Evolutionary conservation across 306 rosid genomes (phyloP), one percentile per base, ranked within the genome.

Genomic region (Potentilla sterilis): DNA sequence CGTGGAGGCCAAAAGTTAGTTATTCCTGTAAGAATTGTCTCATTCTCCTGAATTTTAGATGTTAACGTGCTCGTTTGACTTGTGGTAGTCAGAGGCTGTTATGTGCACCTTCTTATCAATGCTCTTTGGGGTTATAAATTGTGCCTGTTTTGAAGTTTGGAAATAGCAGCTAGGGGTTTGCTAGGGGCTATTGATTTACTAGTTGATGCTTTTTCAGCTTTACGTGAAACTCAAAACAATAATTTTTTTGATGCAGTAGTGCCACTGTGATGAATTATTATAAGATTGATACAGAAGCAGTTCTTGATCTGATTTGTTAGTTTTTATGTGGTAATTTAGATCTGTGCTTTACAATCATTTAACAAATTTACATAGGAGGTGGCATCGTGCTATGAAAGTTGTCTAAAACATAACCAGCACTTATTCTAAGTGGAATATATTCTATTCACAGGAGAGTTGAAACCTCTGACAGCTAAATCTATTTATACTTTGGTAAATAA

Each of bases 1-100:
- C 97, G 99, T 0, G 96, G 97, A 52, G 97, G 96, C 52, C 99
- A 96, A 79, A 96, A 92, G 89, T 81, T 96, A 75, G 80, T 92
- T 73, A 37, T 90, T 82, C 99, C 98, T 24, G 99, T 89, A 88
- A 88, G 93, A 43, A 78, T 42, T 73, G 10, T 81, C 79, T 76
- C 67, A 52, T 74, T 38, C 70, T 81, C 75, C 58, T 70, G 63
- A 43, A 46, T 28, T 57, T 65, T 72, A 58, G 22, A 35, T 55
- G 70, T 43, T 49, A 21, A 69, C 55, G 74, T 70, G 35, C 54
- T 13, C 52, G n/a, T 76, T 70, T 85, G 51, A 28, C 72, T n/a
- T 69, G 41, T 70, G 65, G 44, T 64, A 72, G 43, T 67, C 72
- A 37, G 37, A 12, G 35, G 52, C 8, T 67, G 59, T 55, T 57